Percentiles rank a stretch among this genome's conserved stretches.
Conservation (phyloP, 176 grass and related monocot genomes). For the Oryza officinalis region DNA sequence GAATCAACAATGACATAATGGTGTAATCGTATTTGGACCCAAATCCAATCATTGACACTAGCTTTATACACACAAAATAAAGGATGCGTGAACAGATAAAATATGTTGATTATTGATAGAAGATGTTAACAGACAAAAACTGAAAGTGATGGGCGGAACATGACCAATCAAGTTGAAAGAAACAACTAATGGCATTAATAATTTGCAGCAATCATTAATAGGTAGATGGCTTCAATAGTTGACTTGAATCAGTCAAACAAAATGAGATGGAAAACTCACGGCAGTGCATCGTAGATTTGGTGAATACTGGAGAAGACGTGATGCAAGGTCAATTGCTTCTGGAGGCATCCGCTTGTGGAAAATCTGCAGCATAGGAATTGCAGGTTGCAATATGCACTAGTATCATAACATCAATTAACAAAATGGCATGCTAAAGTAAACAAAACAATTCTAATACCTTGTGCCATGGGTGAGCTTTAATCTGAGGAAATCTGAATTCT, state of each 20-base stretch:
- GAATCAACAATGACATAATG: not conserved
- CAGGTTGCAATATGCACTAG: conserved; percentile 2
- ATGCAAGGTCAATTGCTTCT: conserved; percentile 75
- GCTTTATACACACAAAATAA: conserved; percentile 22
- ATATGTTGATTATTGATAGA: conserved; percentile 1
- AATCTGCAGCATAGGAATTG: conserved; percentile 40
- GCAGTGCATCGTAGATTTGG: conserved; percentile 77
- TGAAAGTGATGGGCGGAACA: conserved; percentile 9
- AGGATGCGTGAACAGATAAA: not conserved
- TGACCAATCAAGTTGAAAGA: conserved; percentile 19
- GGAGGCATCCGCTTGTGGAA: conserved; percentile 83
- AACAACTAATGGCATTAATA: conserved; percentile 40
- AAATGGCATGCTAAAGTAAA: not conserved
- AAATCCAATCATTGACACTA: conserved; percentile 16
- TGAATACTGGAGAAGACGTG: conserved; percentile 75
- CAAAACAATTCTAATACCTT: conserved; percentile 38
- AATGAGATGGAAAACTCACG: conserved; percentile 34
- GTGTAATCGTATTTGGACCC: not conserved
- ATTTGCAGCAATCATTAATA: conserved; percentile 37
- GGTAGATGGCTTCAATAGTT: conserved; percentile 26
- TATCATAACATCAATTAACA: conserved; percentile 15
- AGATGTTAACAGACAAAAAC: conserved; percentile 5
- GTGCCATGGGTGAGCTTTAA: conserved; percentile 83
- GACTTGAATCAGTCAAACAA: conserved; percentile 32
- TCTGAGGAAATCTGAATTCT: conserved; percentile 76